Percentiles rank a stretch among this genome's conserved stretches.
These are phyloP conservation scores for Trametes sanguinea DNA, from an alignment of 768 basidiomycete species.

Conservation along the genomic window DNA sequence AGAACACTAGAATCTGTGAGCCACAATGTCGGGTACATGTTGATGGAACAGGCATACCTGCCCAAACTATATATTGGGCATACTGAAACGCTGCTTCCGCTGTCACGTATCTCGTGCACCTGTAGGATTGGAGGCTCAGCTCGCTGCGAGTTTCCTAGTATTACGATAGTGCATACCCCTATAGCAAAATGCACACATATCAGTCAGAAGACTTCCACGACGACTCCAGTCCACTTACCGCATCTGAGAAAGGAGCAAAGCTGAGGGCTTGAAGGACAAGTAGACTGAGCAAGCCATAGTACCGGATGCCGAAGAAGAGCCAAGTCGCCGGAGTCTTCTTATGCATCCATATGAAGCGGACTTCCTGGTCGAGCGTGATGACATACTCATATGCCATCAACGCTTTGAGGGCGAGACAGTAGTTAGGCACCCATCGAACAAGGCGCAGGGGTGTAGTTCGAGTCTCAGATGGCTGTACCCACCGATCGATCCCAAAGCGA, in stretches of 20 bases:
- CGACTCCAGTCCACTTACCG: no score
- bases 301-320: neutral
- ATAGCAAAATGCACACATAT: no score
- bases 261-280: no score
- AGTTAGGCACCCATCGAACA: no score
- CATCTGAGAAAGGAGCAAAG: neutral
- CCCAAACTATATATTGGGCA: neutral
- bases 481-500: no score
- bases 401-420: no score
- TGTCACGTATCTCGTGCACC: neutral
- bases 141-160: no score
- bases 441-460: no score
- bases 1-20: neutral
- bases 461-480: no score
- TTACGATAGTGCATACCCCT: no score
- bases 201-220: no score
- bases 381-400: neutral
- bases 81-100: neutral
- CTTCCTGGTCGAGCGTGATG: neutral
- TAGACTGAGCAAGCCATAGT: neutral
- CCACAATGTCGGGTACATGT: no score
- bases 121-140: neutral
- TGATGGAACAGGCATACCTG: neutral
- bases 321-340: neutral
- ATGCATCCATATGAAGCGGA: neutral